A percentile compares a stretch with the other conserved stretches of the same genome.
phyloP scores from a whole-genome alignment of 2,329 filamentous ascomycete genomes.

The Xylaria sp. region DNA sequence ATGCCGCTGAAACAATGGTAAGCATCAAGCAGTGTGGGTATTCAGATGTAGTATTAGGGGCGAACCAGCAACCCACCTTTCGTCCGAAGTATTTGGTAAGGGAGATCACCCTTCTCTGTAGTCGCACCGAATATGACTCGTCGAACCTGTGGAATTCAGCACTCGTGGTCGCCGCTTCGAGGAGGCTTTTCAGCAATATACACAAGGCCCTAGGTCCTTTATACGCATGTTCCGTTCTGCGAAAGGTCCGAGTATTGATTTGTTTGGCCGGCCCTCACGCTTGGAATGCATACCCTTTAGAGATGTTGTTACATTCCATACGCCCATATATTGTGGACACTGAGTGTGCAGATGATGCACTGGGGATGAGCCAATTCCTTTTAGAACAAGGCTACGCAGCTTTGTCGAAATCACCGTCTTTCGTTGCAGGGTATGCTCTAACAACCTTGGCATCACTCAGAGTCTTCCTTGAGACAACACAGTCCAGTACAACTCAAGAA shows the following conservation, averaged over 20 bases:
- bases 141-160: constrained; percentile 75
- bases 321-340: constrained; percentile 79
- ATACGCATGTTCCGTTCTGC: constrained; percentile 83
- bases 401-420: constrained; percentile 70
- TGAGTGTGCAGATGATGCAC: constrained; percentile 87
- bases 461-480: constrained; percentile 74
- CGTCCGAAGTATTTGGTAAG: constrained; percentile 76
- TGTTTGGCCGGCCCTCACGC: constrained; percentile 76
- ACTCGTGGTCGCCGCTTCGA: constrained; percentile 73
- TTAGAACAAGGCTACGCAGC: constrained; percentile 70
- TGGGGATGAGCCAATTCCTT: constrained; percentile 87
- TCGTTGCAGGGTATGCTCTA: constrained; percentile 79
- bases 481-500: constrained; percentile 83
- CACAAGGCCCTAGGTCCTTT: constrained; percentile 84
- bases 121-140: constrained; percentile 69
- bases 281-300: constrained; percentile 79
- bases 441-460: constrained; percentile 80
- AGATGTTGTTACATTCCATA: constrained; percentile 86
- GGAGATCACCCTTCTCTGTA: constrained; percentile 79
- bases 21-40: constrained; percentile 73
- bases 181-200: constrained; percentile 80
- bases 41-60: constrained; percentile 69
- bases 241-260: constrained; percentile 83
- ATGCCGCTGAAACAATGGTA: constrained; percentile 68
- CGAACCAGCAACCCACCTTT: constrained; percentile 87